Base-by-base conservation (phyloP, 345 rosid species). In the Syzygium jambos region DNA sequence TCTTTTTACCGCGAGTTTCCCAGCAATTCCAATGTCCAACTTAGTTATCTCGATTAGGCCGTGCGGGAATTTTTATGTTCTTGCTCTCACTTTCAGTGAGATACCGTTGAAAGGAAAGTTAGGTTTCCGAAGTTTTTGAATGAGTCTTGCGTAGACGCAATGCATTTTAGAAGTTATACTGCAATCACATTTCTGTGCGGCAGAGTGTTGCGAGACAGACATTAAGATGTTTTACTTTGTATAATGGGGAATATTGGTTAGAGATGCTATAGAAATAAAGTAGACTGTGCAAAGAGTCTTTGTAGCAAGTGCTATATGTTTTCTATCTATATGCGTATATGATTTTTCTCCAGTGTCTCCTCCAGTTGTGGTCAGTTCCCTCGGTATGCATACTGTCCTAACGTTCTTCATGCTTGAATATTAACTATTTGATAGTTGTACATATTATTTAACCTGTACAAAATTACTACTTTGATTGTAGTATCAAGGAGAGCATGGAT, bases 401-500 rank as follows among this genome's bases (percentile, higher is more conserved):
- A 38, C 80, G 19, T 34, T 73, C 80, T 73, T 73, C 49, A 2
- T 73, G 49, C 80, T 38, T 38, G 80, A 34, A 22, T 38, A 38
- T 34, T 19, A 73, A 38, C 80, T 73, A 5, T 73, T 73, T 73
- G 80, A 73, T 14, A 21, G 17, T n/a, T 85, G 10, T 30, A 84
- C 27, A 65, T 85, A 84, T 30, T 8, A 34, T 73, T 73, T 73
- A 34, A 34, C 25, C 25, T 1, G 25, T 73, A 73, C 49, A 73
- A 19, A 73, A 73, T 11, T 73, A 86, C 85, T 46, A 61, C 89
- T 85, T 19, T 38, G 89, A 19, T 92, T 49, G 88, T 93, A 97
- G 99, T 97, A 97, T 92, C 99, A 96, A 92, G 98, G 98, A 63
- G 96, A 95, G 92, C 90, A 91, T 30, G 98, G 99, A 91, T 97